phyloP scores from a whole-genome alignment of 2,329 filamentous ascomycete species.

The Aureobasidium sp. region DNA sequence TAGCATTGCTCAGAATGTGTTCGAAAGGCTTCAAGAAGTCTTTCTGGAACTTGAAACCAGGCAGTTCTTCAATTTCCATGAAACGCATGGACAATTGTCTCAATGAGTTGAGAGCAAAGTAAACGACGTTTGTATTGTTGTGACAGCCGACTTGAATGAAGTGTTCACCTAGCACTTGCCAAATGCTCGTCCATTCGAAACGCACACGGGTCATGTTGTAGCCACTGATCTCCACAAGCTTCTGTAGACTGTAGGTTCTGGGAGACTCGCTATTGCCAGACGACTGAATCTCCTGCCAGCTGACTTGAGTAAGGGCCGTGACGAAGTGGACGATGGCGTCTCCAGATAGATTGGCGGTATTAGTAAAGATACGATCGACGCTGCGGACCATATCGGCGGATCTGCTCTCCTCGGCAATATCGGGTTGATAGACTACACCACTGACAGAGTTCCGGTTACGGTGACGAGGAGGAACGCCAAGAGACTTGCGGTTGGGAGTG shows the following conservation, averaged over 20 bases:
- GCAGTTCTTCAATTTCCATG: conserved; percentile 95
- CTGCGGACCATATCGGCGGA: conserved; percentile 89
- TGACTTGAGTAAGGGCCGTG: conserved; percentile 84
- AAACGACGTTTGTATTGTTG: conserved; percentile 92
- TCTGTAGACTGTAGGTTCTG: conserved; percentile 93
- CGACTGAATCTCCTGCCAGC: conserved; percentile 98
- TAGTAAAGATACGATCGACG: conserved; percentile 94
- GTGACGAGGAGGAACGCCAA: conserved; percentile 52
- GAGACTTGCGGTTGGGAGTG: conserved; percentile 55
- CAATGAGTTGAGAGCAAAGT: conserved; percentile 92
- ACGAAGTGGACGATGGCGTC: conserved; percentile 96
- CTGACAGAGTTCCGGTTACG: conserved; percentile 39
- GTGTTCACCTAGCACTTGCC: conserved; percentile 94
- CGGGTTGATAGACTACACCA: conserved; percentile 50
- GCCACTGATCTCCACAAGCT: conserved; percentile 96
- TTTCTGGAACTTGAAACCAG: conserved; percentile 99
- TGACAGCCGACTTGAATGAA: conserved; percentile 98
- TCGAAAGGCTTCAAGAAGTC: conserved; percentile 98
- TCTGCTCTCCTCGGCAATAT: conserved; percentile 85
- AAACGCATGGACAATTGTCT: conserved; percentile 97
- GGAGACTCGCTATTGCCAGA: conserved; percentile 94
- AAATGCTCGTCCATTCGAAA: conserved; percentile 97
- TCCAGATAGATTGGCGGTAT: conserved; percentile 85
- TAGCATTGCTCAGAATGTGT: conserved; percentile 91
- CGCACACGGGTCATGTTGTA: conserved; percentile 99